Evolutionary conservation across 805 yeast genomes (phyloP).

Genomic region (Hanseniaspora meyeri): DNA sequence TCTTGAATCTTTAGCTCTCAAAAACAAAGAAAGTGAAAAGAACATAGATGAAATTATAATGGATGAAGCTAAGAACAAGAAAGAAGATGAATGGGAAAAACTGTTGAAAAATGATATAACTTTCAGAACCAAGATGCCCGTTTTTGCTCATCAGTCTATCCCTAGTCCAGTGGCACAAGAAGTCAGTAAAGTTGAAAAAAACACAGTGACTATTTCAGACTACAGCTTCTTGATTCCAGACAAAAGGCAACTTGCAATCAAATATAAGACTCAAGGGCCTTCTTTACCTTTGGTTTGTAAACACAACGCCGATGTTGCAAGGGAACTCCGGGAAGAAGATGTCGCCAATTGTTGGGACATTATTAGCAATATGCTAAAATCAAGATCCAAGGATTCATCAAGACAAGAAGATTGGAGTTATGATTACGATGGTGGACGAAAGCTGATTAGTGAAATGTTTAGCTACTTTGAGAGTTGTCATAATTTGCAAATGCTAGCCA

Average conservation of each 20-base stretch:
- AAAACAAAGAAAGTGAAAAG: neutral
- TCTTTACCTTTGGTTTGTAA: slow-evolving; percentile 52
- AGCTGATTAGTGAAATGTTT: slow-evolving; percentile 54
- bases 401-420: slow-evolving; percentile 59
- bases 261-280: slow-evolving; percentile 52
- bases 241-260: slow-evolving; percentile 54
- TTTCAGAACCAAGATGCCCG: slow-evolving; percentile 29
- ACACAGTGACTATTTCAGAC: slow-evolving; percentile 52
- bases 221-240: slow-evolving; percentile 64
- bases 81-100: slow-evolving; percentile 52
- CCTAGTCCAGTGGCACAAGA: slow-evolving; percentile 24
- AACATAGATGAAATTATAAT: neutral
- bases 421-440: slow-evolving; percentile 61
- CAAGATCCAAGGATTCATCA: slow-evolving; percentile 21
- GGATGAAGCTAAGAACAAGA: slow-evolving; percentile 17
- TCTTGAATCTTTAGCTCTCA: slow-evolving; percentile 22
- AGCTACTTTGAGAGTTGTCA: slow-evolving; percentile 48
- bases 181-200: slow-evolving; percentile 26
- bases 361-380: slow-evolving; percentile 31
- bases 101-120: slow-evolving; percentile 45
- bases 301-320: slow-evolving; percentile 62
- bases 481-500: slow-evolving; percentile 81
- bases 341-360: slow-evolving; percentile 68
- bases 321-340: slow-evolving; percentile 45
- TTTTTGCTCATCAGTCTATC: slow-evolving; percentile 31